A percentile compares a stretch with the other conserved stretches of the same genome.
Evolutionary conservation across 306 rosid species (phyloP).

Genomic region (Pachyrhizus erosus): DNA sequence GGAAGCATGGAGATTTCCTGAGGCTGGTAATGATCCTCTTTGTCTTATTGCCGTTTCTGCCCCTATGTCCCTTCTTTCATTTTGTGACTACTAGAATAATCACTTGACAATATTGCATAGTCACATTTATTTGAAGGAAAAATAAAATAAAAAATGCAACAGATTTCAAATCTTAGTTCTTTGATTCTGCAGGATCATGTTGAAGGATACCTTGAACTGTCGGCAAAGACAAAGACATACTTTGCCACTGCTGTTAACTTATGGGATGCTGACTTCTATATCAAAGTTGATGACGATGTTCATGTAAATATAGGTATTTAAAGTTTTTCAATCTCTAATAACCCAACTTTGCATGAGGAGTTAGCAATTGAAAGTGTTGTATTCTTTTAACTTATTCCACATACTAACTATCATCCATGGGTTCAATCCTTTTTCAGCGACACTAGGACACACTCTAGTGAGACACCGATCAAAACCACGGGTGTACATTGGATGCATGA

Average conservation of each 20-base stretch:
- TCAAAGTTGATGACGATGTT: slow-evolving; percentile 97
- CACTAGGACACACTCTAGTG: slow-evolving; percentile 86
- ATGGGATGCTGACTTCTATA: slow-evolving; percentile 99
- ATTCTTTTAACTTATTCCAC: background rate
- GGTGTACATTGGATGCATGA: slow-evolving; percentile 97
- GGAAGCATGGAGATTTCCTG: slow-evolving; percentile 87
- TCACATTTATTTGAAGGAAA: background rate
- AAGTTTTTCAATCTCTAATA: slow-evolving; percentile 18
- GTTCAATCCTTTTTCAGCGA: slow-evolving; percentile 63
- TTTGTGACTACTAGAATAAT: slow-evolving; percentile 21
- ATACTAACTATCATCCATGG: background rate
- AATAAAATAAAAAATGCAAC: background rate
- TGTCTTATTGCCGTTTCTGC: background rate
- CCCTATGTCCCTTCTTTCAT: background rate
- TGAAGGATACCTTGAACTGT: slow-evolving; percentile 97
- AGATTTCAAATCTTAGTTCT: slow-evolving; percentile 14
- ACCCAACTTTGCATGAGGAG: background rate
- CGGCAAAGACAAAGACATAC: slow-evolving; percentile 91
- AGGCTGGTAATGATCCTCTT: slow-evolving; percentile 72
- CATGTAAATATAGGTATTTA: slow-evolving; percentile 94
- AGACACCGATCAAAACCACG: slow-evolving; percentile 83
- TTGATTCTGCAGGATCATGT: slow-evolving; percentile 79
- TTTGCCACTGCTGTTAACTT: slow-evolving; percentile 83
- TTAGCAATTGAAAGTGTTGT: background rate
- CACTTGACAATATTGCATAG: slow-evolving; percentile 20